These are phyloP conservation scores for Penicillium sp. DNA, from an alignment of 2,329 filamentous ascomycete species.

Conservation along the genomic window DNA sequence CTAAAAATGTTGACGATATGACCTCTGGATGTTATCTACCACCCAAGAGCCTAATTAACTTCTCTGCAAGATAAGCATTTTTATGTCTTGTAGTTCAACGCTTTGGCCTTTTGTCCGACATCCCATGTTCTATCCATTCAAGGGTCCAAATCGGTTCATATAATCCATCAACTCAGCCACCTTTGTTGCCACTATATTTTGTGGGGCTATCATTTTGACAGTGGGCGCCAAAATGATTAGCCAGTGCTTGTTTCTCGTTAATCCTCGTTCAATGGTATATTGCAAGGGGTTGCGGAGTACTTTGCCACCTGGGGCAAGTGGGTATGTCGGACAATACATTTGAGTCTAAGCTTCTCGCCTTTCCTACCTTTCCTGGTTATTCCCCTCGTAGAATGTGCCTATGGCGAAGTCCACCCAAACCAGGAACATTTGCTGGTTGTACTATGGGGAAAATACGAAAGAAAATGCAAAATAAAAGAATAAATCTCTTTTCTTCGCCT, in stretches of 20 bases:
- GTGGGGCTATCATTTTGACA: background rate
- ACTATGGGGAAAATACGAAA: background rate
- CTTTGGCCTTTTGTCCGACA: background rate
- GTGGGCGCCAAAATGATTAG: background rate
- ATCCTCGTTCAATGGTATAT: background rate
- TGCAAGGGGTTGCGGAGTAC: background rate
- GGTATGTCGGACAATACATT: background rate
- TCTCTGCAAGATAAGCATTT: background rate
- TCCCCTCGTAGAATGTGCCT: background rate
- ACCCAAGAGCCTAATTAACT: background rate
- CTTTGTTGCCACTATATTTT: background rate
- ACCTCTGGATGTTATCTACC: background rate
- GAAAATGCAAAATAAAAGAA: background rate
- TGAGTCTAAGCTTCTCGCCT: background rate
- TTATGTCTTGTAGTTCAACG: background rate
- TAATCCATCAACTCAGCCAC: background rate
- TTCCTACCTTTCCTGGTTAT: background rate
- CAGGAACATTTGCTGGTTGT: background rate
- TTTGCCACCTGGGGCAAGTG: background rate
- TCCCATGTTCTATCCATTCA: background rate
- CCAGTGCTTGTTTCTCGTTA: background rate
- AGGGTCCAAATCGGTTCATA: background rate
- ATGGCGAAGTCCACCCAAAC: background rate
- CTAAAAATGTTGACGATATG: background rate
- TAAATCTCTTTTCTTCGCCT: background rate